Percentiles rank a stretch among this genome's conserved stretches.
Conservation (phyloP, 2,329 filamentous ascomycete genomes). For the Tolypocladium sp. region DNA sequence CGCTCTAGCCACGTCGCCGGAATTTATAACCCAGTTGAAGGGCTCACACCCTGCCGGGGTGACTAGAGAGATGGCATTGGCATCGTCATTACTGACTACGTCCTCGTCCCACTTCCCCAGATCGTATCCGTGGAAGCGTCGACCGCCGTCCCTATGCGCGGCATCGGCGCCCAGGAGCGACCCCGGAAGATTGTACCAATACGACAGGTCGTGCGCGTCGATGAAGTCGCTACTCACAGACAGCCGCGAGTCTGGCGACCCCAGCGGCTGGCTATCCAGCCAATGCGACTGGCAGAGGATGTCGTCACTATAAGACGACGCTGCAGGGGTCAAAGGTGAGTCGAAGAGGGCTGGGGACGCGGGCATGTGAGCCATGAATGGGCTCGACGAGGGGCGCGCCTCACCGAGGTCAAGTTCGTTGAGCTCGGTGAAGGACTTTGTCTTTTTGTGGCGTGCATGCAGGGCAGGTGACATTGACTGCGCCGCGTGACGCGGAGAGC, state of each 20-base stretch:
- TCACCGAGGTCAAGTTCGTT: background rate
- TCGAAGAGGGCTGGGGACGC: background rate
- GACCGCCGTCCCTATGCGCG: constrained; percentile 15
- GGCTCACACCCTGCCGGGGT: background rate
- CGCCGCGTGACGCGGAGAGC: background rate
- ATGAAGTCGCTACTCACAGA: constrained; percentile 1
- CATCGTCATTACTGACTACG: constrained; percentile 61
- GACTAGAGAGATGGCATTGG: constrained; percentile 49
- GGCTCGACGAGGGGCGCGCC: background rate
- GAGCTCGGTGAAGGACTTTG: background rate
- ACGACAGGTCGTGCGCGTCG: background rate
- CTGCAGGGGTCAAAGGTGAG: constrained; percentile 1
- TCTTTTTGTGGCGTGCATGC: background rate
- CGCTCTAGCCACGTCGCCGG: background rate
- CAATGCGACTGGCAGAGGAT: background rate
- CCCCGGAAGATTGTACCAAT: background rate
- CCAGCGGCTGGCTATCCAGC: background rate
- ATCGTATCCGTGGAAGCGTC: constrained; percentile 60
- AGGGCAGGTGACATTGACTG: background rate
- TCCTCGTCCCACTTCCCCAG: constrained; percentile 62
- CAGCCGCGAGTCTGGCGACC: constrained; percentile 4
- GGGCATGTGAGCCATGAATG: background rate
- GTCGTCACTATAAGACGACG: constrained; percentile 4
- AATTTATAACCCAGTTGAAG: background rate
- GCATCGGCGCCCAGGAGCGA: background rate